Evolutionary conservation across 345 rosid genomes (phyloP).

Genomic region (Abelmoschus esculentus): DNA sequence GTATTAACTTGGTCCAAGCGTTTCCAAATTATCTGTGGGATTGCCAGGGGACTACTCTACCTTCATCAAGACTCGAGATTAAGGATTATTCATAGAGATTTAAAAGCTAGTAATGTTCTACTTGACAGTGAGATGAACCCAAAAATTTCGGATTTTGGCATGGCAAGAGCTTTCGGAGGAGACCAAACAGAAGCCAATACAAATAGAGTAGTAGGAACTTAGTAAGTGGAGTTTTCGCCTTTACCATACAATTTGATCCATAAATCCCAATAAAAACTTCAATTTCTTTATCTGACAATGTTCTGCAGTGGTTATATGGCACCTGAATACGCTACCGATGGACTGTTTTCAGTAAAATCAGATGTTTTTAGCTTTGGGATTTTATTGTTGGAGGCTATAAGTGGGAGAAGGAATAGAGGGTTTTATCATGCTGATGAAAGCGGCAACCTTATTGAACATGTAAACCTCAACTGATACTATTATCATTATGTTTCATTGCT

Average conservation of each 20-base stretch:
- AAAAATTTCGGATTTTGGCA: constrained; percentile 13
- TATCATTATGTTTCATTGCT: not conserved
- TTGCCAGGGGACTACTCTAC: constrained; percentile 12
- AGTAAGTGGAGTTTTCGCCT: not conserved
- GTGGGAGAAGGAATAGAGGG: constrained; percentile 8
- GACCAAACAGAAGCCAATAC: constrained; percentile 15
- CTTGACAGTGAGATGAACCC: constrained; percentile 14
- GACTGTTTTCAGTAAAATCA: not conserved
- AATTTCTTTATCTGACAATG: too few species aligned
- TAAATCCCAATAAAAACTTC: not conserved
- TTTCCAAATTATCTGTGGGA: constrained; percentile 4
- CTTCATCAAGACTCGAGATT: constrained; percentile 14
- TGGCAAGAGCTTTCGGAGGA: constrained; percentile 14
- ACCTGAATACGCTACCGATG: constrained; percentile 13
- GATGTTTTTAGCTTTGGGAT: constrained; percentile 11
- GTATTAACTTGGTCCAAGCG: constrained; percentile 5
- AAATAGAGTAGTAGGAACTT: constrained; percentile 16
- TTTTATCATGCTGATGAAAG: constrained; percentile 5
- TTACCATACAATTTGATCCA: too few species aligned
- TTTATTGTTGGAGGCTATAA: constrained; percentile 9
- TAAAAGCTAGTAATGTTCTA: constrained; percentile 14
- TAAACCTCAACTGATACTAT: not conserved
- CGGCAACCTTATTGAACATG: constrained; percentile 7
- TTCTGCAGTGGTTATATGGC: constrained; percentile 9
- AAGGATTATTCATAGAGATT: constrained; percentile 15